A percentile compares a stretch with the other conserved stretches of the same genome.
Evolutionary conservation across 2,329 filamentous ascomycete species (phyloP).

Genomic region (Diaporthe ilicicola): DNA sequence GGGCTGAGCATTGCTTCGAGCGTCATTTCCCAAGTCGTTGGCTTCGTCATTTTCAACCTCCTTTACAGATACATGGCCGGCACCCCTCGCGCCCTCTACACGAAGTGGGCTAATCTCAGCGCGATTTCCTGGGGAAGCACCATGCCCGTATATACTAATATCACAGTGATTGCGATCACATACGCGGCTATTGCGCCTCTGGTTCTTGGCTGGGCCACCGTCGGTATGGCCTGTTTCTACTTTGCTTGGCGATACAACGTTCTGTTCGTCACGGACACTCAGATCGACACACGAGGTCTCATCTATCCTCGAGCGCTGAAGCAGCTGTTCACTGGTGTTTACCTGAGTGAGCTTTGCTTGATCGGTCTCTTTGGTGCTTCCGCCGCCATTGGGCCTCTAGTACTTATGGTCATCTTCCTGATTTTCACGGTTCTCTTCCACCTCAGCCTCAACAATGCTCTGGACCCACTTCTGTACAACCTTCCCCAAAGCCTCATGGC

Average conservation of each 20-base stretch:
- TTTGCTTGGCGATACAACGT: constrained; percentile 91
- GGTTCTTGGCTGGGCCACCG: constrained; percentile 81
- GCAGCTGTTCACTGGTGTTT: constrained; percentile 84
- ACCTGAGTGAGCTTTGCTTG: constrained; percentile 82
- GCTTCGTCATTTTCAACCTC: constrained; percentile 77
- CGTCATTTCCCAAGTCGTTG: constrained; percentile 74
- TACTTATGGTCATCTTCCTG: constrained; percentile 80
- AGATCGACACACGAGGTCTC: constrained; percentile 87
- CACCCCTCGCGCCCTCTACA: constrained; percentile 83
- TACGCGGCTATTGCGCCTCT: constrained; percentile 90
- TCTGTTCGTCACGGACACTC: constrained; percentile 83
- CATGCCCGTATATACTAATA: constrained; percentile 82
- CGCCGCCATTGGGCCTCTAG: constrained; percentile 70
- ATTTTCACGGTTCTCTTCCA: constrained; percentile 82
- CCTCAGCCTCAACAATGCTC: constrained; percentile 74
- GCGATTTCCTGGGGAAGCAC: constrained; percentile 85
- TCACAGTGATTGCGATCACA: constrained; percentile 82
- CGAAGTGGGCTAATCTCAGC: constrained; percentile 76
- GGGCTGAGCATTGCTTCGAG: constrained; percentile 81
- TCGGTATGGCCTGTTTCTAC: constrained; percentile 84
- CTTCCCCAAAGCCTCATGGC: constrained; percentile 75
- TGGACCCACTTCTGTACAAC: constrained; percentile 79
- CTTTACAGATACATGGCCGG: constrained; percentile 78
- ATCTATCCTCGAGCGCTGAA: constrained; percentile 89
- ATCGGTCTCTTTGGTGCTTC: constrained; percentile 84